Conservation (phyloP, 495 filamentous ascomycete genomes). For the Penicillium subrubescens region DNA sequence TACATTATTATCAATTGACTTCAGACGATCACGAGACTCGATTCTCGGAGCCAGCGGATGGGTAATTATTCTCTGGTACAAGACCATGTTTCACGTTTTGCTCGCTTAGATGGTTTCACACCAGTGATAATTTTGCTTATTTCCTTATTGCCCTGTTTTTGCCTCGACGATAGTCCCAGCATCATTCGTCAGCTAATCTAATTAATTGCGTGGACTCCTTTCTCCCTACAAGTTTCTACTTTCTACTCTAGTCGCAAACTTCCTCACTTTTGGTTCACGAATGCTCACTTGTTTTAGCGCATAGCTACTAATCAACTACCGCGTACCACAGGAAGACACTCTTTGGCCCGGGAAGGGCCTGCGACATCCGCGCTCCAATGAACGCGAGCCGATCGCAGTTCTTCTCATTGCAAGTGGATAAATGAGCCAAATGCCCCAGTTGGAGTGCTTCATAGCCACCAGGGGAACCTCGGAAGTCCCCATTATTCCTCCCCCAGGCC, state of each 20-base stretch:
- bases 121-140: not conserved
- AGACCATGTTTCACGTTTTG: not conserved
- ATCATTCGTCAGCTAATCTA: not conserved
- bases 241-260: not conserved
- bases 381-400: not conserved
- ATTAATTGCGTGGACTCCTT: not conserved
- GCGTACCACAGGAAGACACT: not conserved
- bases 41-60: not conserved
- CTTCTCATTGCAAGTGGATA: not conserved
- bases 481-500: not conserved
- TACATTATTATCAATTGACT: not conserved
- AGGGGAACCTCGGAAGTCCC: conserved; percentile 16
- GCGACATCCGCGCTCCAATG: conserved; percentile 21
- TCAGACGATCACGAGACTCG: not conserved
- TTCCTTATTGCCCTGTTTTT: conserved; percentile 1
- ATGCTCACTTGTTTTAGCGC: not conserved
- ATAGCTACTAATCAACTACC: not conserved
- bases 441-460: conserved; percentile 12
- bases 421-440: not conserved
- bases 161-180: not conserved
- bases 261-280: not conserved
- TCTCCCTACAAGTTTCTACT: not conserved
- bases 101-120: not conserved
- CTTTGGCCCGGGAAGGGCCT: not conserved
- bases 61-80: not conserved